Conservation (phyloP, 441 rosid genomes). For the Brassica hybrid region DNA sequence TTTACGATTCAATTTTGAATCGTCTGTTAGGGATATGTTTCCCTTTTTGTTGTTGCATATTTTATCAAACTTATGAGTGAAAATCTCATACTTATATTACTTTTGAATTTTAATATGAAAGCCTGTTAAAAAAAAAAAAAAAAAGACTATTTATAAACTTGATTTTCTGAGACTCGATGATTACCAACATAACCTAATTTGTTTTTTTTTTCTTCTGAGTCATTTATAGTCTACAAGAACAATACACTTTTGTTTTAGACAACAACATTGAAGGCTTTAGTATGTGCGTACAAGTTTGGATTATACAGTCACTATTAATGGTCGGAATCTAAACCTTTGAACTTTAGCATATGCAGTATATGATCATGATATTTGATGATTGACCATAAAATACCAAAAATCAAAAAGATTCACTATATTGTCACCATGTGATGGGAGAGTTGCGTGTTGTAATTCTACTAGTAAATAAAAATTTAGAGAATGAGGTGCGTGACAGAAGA, state of each 20-base stretch:
- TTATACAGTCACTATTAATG: constrained; percentile 16
- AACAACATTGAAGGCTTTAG: neutral
- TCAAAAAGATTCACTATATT: constrained; percentile 31
- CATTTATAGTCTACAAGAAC: neutral
- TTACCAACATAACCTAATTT: constrained; percentile 13
- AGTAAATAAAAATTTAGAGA: neutral
- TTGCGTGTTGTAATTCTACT: constrained; percentile 32
- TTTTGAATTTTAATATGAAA: too few species aligned
- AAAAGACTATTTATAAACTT: constrained; percentile 1
- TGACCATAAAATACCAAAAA: constrained; percentile 35
- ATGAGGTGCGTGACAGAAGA: neutral
- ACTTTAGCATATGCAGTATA: constrained; percentile 2
- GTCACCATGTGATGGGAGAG: constrained; percentile 27
- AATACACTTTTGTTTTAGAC: constrained; percentile 5
- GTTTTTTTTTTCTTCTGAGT: neutral
- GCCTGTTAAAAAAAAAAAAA: neutral
- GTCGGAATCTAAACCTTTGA: neutral
- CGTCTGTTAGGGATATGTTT: too few species aligned
- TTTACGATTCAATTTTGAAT: too few species aligned
- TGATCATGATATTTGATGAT: constrained; percentile 9
- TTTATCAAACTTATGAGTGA: too few species aligned
- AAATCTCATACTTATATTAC: too few species aligned
- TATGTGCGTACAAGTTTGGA: constrained; percentile 6
- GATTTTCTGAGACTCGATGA: neutral
- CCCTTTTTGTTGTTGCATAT: too few species aligned